Evolutionary conservation across 163 green algal genomes (phyloP).

Genomic region (Picocystis sp.): DNA sequence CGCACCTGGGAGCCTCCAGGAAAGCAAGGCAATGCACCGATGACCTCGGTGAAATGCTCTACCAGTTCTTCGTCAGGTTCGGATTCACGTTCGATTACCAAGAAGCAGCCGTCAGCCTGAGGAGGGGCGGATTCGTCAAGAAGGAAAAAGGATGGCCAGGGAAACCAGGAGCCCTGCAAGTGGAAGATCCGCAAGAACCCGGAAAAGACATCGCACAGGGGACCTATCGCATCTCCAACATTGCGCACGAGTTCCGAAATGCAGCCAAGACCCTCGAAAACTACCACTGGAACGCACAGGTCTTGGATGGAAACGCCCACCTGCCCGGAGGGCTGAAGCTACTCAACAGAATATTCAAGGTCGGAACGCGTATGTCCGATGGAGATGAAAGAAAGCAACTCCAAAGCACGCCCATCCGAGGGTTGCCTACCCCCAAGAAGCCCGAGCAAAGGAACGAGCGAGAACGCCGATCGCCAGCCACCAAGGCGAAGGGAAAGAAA

Average conservation of each 20-base stretch:
- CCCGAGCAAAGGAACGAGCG: no score
- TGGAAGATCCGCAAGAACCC: constrained; percentile 9
- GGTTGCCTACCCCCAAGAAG: no score
- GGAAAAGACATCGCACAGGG: constrained; percentile 2
- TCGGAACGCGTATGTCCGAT: no score
- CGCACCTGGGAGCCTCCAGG: not conserved
- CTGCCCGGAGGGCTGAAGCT: no score
- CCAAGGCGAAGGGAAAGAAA: no score
- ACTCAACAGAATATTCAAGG: no score
- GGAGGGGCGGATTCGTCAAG: constrained; percentile 13
- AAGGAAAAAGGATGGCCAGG: not conserved
- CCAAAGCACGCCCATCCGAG: no score
- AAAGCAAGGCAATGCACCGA: not conserved
- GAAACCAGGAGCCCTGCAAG: not conserved
- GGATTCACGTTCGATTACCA: constrained; percentile 25
- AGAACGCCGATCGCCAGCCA: no score
- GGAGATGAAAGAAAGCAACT: no score
- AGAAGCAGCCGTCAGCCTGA: constrained; percentile 21
- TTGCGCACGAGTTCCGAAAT: not conserved
- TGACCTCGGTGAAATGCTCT: constrained; percentile 27
- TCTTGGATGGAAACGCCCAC: no score
- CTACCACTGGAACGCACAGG: no score
- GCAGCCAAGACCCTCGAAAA: no score
- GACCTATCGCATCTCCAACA: constrained; percentile 5
- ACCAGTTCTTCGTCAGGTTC: constrained; percentile 26